Conservation (phyloP, 208 protist species). For the Leishmania turanica region DNA sequence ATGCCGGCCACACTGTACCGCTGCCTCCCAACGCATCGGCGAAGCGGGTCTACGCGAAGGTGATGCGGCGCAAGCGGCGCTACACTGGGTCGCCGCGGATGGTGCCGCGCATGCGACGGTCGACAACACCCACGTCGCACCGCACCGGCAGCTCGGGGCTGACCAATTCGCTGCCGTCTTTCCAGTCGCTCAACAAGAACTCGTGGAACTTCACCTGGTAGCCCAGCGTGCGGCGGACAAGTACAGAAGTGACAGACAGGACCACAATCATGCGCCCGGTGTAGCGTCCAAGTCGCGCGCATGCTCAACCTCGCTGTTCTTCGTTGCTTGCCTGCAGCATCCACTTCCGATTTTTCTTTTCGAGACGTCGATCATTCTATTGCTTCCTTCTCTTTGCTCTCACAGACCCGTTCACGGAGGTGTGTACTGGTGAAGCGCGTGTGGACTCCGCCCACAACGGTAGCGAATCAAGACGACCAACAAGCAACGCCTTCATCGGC, state of each 20-base stretch:
- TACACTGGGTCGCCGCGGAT: slow-evolving; percentile 70
- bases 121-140: slow-evolving; percentile 11
- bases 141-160: slow-evolving; percentile 8
- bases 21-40: slow-evolving; percentile 67
- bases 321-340: not conserved
- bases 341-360: not conserved
- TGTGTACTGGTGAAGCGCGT: not conserved
- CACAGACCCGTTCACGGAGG: not conserved
- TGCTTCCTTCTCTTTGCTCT: not conserved
- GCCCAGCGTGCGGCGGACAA: not conserved
- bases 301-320: not conserved
- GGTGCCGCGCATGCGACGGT: slow-evolving; percentile 44
- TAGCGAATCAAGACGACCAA: not conserved
- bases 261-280: not conserved
- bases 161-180: slow-evolving; percentile 37
- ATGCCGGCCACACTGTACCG: slow-evolving; percentile 83
- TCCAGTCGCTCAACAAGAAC: slow-evolving; percentile 72
- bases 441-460: not conserved
- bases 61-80: slow-evolving; percentile 60
- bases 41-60: slow-evolving; percentile 68
- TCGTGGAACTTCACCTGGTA: slow-evolving; percentile 91
- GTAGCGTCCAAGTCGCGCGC: not conserved
- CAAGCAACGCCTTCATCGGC: not conserved
- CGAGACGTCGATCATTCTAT: not conserved
- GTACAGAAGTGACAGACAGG: not conserved